Evolutionary conservation across 1,284 basidiomycete species (phyloP), one percentile per base, ranked within the genome.

Genomic region (Trichosporon faecale): DNA sequence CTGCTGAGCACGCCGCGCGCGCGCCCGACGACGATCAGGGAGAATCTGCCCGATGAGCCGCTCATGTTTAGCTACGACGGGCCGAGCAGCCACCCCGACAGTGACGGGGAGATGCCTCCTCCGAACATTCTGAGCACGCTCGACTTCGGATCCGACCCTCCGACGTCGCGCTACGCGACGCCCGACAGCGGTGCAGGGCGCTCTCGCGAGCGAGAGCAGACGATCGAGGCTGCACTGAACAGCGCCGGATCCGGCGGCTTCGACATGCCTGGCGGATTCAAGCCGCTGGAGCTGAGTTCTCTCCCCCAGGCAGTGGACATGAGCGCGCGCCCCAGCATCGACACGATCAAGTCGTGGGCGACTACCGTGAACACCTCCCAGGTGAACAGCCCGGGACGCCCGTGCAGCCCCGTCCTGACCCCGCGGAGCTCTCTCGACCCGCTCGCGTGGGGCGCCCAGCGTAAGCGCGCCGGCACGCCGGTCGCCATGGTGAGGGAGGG

Each of bases 1-100:
- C 68, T 60, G 40, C 57, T 61, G 27, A 61, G 57, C 57, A 61
- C 57, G 0, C 57, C 57, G 57, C 57, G 57, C 11, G 57, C 57
- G 16, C 57, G 57, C 27, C 57, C 57, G 3, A 61, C 57, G 16
- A 21, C 29, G 2, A 31, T 31, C 16, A 29, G 27, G 29, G 57
- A 61, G 49, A 52, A 52, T 18, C 57, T 61, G 16, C 57, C 57
- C 18, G 57, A 61, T 18, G 57, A 61, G 31, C 57, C 57, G 57
- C 57, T 61, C 27, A 29, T 61, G 57, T 33, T 31, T 18, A 61
- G 57, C 57, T 61, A 61, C 57, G 57, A 29, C 57, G 57, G 57
- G 57, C 57, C 57, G 18, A 61, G 57, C 29, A n/a, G 16, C 3
- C 57, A 61, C 57, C 49, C 49, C 21, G 57, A 31, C 57, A 61